Evolutionary conservation across 805 yeast species (phyloP).

Genomic region (Ogataea pignaliae): DNA sequence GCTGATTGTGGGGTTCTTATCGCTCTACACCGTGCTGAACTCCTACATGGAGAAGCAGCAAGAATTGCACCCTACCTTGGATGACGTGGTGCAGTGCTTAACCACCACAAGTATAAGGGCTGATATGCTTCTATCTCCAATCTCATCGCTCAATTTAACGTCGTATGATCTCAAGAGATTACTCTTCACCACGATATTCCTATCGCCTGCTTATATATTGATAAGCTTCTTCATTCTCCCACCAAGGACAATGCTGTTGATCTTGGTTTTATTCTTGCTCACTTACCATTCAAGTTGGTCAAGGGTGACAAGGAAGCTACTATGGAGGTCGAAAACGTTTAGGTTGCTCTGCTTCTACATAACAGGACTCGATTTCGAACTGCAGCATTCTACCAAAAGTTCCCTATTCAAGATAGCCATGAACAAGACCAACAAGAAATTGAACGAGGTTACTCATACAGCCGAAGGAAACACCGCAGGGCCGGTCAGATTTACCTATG

Average conservation of each 20-base stretch:
- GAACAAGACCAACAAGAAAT: constrained; percentile 44
- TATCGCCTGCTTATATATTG: constrained; percentile 80
- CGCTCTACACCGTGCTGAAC: constrained; percentile 57
- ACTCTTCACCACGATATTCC: constrained; percentile 75
- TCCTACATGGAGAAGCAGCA: constrained; percentile 54
- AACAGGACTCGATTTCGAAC: constrained; percentile 76
- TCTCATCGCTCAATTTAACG: constrained; percentile 67
- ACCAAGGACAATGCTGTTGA: constrained; percentile 62
- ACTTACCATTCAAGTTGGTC: constrained; percentile 88
- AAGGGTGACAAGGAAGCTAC: constrained; percentile 71
- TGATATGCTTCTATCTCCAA: constrained; percentile 76
- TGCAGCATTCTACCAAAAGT: constrained; percentile 29
- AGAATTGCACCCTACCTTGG: constrained; percentile 71
- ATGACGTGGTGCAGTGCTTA: constrained; percentile 75
- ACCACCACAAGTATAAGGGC: constrained; percentile 71
- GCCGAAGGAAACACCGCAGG: constrained; percentile 15
- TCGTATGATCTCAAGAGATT: constrained; percentile 76
- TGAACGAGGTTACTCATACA: constrained; percentile 19
- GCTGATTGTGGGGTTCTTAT: constrained; percentile 55
- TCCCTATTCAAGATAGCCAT: constrained; percentile 50
- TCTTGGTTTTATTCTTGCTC: constrained; percentile 55
- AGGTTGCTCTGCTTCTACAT: constrained; percentile 72
- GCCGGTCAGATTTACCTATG: constrained; percentile 83
- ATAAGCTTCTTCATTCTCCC: constrained; percentile 62
- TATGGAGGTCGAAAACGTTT: constrained; percentile 77